Evolutionary conservation across 805 yeast genomes (phyloP).

Genomic region (Myxozyma sirexii): DNA sequence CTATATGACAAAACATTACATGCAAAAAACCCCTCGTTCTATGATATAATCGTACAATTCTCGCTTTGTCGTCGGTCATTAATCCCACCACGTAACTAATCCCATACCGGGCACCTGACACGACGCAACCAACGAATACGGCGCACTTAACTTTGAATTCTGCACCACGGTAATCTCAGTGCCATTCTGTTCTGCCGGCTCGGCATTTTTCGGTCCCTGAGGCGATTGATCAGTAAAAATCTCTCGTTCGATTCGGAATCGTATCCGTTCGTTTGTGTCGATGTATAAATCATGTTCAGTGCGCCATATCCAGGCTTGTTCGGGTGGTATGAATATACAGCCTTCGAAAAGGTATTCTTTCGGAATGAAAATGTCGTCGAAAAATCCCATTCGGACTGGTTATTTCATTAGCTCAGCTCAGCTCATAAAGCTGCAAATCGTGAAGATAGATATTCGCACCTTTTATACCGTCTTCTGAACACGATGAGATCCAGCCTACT

Average conservation of each 20-base stretch:
- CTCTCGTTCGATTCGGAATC: conserved; percentile 90
- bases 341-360: conserved; percentile 77
- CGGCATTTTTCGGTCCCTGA: conserved; percentile 58
- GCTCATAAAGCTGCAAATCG: conserved; percentile 29
- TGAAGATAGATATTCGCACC: too few relatives aligned
- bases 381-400: conserved; percentile 72
- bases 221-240: conserved; percentile 84
- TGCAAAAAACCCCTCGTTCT: neutral
- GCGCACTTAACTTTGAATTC: conserved; percentile 44
- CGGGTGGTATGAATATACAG: conserved; percentile 64
- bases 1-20: too few relatives aligned
- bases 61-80: conserved; percentile 23
- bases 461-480: conserved; percentile 84
- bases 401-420: neutral
- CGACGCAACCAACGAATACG: conserved; percentile 83
- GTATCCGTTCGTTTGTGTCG: conserved; percentile 87
- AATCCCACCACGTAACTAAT: conserved; percentile 95
- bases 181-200: conserved; percentile 35
- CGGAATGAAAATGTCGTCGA: conserved; percentile 91
- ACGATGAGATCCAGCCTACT: conserved; percentile 90
- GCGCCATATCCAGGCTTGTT: conserved; percentile 96
- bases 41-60: neutral
- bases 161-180: conserved; percentile 10
- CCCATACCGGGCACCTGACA: conserved; percentile 98
- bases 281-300: conserved; percentile 74